Evolutionary conservation across 805 yeast species (phyloP), one percentile per base, ranked within the genome.

Genomic region (Cyberlindnera saturnus): DNA sequence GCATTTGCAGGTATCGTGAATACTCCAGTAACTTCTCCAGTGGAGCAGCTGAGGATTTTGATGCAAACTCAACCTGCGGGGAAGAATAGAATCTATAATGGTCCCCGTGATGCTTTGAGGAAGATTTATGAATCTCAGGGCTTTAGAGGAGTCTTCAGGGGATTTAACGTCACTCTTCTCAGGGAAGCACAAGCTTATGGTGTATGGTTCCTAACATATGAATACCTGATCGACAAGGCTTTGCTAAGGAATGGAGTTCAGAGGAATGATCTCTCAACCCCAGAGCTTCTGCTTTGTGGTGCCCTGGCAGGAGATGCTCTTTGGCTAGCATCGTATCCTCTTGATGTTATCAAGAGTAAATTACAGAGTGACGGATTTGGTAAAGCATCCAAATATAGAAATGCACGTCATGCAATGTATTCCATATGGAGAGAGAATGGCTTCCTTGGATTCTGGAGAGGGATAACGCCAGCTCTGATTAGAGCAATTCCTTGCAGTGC

Each of bases 151-250:
- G 81, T 91, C 52, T 93, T 90, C 64, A 77, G 91, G 42, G 99
- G 99, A 3, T 64, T 90, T 40, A 70, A 73, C 3, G 91, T 97
- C 5, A 91, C 97, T 2, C 65, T 89, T 49, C 42, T 79, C 19
- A 80, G 98, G 67, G 98, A 91, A 59, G 78, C 86, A 4, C 79
- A 86, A 50, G 98, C 97, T 5, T 75, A 86, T 65, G 98, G 96
- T 56, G 74, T 79, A 18, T 90, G 91, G 69, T 93, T 93, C 65
- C 69, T 89, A 47, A 81, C 96, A 0, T 95, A 89, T 59, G 99
- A 93, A 65, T 93, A 88, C 9, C 70, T 93, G 49, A 80, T 93
- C 38, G 78, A 82, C 42, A 66, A 70, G 32, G 69, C 65, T 15
- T 54, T 60, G 10, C 65, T 71, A 4, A 45, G 45, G 15, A 39